A percentile compares a stretch with the other conserved stretches of the same genome.
phyloP scores from a whole-genome alignment of 495 filamentous ascomycete genomes.

The Xylaria sp. region DNA sequence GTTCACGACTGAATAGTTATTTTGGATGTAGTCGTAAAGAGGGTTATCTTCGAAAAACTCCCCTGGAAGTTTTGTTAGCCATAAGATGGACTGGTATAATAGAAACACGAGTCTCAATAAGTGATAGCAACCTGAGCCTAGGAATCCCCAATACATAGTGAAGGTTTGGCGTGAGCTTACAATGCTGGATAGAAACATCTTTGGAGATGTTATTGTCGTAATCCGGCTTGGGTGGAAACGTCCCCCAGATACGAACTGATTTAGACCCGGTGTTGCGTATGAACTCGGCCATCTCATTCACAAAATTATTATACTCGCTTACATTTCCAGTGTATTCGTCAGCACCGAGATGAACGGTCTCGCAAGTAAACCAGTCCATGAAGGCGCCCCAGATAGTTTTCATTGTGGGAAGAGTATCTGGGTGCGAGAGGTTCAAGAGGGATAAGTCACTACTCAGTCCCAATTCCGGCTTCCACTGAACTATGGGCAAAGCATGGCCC shows the following conservation, averaged over 20 bases:
- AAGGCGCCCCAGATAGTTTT: conserved; percentile 59
- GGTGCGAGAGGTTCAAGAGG: conserved; percentile 59
- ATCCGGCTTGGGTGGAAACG: conserved; percentile 51
- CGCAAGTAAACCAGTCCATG: conserved; percentile 60
- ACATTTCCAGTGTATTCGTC: conserved; percentile 56
- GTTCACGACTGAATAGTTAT: conserved; percentile 60
- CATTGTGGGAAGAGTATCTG: conserved; percentile 59
- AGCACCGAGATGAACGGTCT: conserved; percentile 60
- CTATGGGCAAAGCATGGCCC: conserved; percentile 57
- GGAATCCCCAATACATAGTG: not conserved
- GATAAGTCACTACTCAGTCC: conserved; percentile 52
- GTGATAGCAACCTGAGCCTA: not conserved
- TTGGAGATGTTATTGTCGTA: conserved; percentile 52
- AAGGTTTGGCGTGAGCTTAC: conserved; percentile 17
- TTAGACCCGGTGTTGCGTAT: conserved; percentile 50
- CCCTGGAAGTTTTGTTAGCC: conserved; percentile 42
- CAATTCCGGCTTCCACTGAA: conserved; percentile 60
- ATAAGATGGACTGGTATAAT: not conserved
- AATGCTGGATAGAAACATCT: conserved; percentile 49
- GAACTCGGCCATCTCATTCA: conserved; percentile 55
- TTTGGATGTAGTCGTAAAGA: conserved; percentile 55
- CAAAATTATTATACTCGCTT: conserved; percentile 55
- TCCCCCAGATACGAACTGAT: conserved; percentile 60
- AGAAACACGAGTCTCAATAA: not conserved
- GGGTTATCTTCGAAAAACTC: conserved; percentile 56